Conservation (phyloP, 441 rosid genomes). For the Pelargonium citronellum region DNA sequence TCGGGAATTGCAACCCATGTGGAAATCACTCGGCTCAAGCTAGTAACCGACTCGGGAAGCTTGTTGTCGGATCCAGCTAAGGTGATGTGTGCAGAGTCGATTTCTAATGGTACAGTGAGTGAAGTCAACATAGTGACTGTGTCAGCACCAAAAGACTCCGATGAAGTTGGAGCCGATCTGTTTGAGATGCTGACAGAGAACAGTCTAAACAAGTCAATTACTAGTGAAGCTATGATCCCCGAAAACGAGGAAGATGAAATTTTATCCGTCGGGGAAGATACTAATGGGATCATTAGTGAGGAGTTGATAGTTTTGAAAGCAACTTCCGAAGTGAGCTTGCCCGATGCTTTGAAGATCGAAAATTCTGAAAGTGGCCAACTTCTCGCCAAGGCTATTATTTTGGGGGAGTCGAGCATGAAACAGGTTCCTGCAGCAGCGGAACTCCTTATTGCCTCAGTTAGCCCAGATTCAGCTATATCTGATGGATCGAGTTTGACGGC, state of each 20-base stretch:
- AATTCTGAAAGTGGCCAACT: conserved; percentile 31
- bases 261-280: conserved; percentile 53
- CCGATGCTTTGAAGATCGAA: conserved; percentile 35
- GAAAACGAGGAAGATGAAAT: conserved; percentile 56
- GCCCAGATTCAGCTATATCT: conserved; percentile 23
- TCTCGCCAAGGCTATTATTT: conserved; percentile 52
- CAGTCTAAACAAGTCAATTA: conserved; percentile 25
- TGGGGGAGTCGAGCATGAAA: conserved; percentile 33
- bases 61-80: conserved; percentile 43
- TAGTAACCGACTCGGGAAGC: conserved; percentile 39
- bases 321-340: conserved; percentile 35
- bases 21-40: conserved; percentile 36
- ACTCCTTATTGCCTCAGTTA: conserved; percentile 31
- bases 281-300: conserved; percentile 35
- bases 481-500: conserved; percentile 32
- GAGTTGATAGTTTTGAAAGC: conserved; percentile 42
- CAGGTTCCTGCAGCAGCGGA: conserved; percentile 30
- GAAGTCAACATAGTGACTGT: conserved; percentile 23
- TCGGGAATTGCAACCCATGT: conserved; percentile 30
- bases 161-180: conserved; percentile 24
- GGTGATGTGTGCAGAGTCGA: conserved; percentile 23
- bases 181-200: conserved; percentile 25
- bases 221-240: conserved; percentile 25
- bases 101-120: conserved; percentile 21
- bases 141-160: conserved; percentile 23